phyloP scores from a whole-genome alignment of 441 rosid genomes.

The Pelargonium myrrhifolium region DNA sequence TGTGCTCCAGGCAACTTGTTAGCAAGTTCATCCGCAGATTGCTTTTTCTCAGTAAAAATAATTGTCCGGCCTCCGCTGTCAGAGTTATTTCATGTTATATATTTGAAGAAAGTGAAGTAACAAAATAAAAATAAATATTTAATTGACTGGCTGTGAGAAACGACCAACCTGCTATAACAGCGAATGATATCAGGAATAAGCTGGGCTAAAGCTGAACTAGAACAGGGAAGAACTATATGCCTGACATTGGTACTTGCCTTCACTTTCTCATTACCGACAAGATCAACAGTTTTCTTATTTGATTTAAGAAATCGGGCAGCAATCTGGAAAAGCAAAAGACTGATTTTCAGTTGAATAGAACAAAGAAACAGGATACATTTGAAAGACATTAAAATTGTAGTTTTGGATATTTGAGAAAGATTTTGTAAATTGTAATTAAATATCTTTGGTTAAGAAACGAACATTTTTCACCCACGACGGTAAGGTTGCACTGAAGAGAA shows the following conservation, averaged over 20 bases:
- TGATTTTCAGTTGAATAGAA: constrained; percentile 15
- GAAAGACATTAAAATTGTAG: neutral
- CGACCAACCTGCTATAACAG: constrained; percentile 73
- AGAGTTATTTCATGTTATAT: constrained; percentile 1
- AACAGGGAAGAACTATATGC: constrained; percentile 78
- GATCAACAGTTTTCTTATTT: constrained; percentile 76
- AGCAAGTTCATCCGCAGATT: constrained; percentile 77
- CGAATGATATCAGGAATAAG: constrained; percentile 84
- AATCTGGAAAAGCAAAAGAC: constrained; percentile 38
- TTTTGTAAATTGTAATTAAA: neutral
- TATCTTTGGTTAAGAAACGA: constrained; percentile 24
- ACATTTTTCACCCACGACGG: constrained; percentile 83
- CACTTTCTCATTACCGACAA: constrained; percentile 94
- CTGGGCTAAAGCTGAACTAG: constrained; percentile 53
- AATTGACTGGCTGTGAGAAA: neutral
- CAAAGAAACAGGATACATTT: neutral
- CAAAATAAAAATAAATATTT: too few relatives aligned
- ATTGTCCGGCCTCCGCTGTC: constrained; percentile 88
- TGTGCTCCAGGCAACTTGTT: constrained; percentile 71
- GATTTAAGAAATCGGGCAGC: constrained; percentile 61
- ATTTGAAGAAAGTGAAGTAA: too few relatives aligned
- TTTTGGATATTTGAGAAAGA: constrained; percentile 2
- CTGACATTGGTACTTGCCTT: constrained; percentile 85
- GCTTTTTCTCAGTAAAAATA: constrained; percentile 79
- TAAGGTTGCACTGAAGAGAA: constrained; percentile 93